These are phyloP conservation scores for Bromus sterilis DNA, from an alignment of 176 grass and related monocot species.

Conservation along the genomic window DNA sequence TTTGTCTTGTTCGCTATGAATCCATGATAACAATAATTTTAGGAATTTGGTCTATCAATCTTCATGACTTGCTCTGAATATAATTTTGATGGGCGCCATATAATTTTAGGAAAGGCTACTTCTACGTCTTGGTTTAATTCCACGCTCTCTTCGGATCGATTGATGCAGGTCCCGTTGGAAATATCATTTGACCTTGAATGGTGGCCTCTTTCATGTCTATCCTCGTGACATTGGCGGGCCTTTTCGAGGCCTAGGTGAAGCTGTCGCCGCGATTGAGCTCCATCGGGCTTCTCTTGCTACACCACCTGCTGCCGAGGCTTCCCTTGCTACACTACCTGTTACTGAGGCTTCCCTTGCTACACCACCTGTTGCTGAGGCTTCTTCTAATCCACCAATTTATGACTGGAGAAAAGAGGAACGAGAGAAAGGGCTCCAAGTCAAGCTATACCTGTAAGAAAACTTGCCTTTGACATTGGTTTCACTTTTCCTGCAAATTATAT, in stretches of 20 bases:
- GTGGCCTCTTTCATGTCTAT: neutral
- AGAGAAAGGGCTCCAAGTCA: neutral
- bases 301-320: neutral
- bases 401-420: neutral
- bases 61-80: too few relatives aligned
- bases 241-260: neutral
- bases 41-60: too few relatives aligned
- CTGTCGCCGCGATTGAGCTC: neutral
- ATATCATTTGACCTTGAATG: neutral
- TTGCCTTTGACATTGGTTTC: neutral
- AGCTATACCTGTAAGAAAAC: neutral
- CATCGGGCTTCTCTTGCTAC: neutral
- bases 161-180: neutral
- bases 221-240: neutral
- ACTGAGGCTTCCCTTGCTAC: neutral
- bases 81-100: too few relatives aligned
- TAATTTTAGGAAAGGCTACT: too few relatives aligned
- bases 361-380: neutral
- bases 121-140: too few relatives aligned
- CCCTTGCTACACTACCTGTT: neutral
- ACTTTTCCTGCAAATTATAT: neutral
- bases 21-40: too few relatives aligned
- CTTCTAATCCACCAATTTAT: neutral
- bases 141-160: neutral
- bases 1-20: too few relatives aligned